Evolutionary conservation across 352 stramenopile genomes (phyloP).

Genomic region (Phytophthora sp.): DNA sequence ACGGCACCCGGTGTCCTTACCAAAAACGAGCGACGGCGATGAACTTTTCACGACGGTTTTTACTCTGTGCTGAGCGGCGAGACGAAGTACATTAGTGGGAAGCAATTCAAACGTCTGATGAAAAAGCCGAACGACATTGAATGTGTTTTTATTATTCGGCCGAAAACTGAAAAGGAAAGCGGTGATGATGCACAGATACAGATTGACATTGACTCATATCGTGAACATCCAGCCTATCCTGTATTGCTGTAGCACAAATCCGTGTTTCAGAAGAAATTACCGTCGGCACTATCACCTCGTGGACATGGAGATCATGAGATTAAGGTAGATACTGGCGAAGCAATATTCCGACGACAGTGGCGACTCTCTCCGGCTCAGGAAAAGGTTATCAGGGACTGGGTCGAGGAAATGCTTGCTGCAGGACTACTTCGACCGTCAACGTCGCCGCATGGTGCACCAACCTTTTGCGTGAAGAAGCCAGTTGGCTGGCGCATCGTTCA

Average conservation of each 20-base stretch:
- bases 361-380: not conserved
- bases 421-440: not conserved
- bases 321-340: not conserved
- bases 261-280: not conserved
- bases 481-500: not conserved
- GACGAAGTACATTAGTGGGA: conserved; percentile 5
- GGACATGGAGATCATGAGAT: conserved; percentile 4
- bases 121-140: not conserved
- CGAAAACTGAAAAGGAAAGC: conserved; percentile 3
- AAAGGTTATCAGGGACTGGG: not conserved
- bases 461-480: not conserved
- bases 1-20: not conserved
- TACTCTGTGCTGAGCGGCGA: not conserved
- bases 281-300: not conserved
- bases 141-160: conserved; percentile 4
- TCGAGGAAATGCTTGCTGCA: not conserved
- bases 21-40: not conserved
- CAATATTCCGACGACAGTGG: conserved; percentile 1
- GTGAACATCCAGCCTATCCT: not conserved
- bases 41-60: not conserved
- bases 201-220: not conserved
- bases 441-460: not conserved
- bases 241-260: not conserved
- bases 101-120: conserved; percentile 9
- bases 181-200: not conserved